Conservation (phyloP, 2,329 filamentous ascomycete genomes). For the Diaporthe humulicola region DNA sequence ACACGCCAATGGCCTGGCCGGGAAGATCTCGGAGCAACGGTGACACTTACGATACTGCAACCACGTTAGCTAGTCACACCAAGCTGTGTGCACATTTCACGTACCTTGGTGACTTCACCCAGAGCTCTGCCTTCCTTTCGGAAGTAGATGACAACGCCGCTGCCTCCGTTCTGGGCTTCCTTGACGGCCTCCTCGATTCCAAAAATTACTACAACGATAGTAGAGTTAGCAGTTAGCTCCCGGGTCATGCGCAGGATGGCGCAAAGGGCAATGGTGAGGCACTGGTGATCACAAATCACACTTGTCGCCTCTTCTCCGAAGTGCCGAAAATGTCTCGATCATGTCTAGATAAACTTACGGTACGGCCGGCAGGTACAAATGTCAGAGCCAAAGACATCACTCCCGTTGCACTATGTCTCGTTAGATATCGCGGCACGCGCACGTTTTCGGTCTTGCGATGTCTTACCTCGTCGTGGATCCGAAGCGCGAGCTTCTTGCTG, state of each 20-base stretch:
- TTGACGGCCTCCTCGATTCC: conserved; percentile 98
- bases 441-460: neutral
- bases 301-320: neutral
- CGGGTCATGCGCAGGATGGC: neutral
- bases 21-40: neutral
- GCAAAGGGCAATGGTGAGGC: no score
- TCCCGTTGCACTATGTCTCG: conserved; percentile 81
- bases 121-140: conserved; percentile 95
- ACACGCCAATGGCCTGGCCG: conserved; percentile 20
- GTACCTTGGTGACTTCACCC: conserved; percentile 95
- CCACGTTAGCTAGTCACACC: conserved; percentile 48
- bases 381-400: conserved; percentile 97
- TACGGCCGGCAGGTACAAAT: conserved; percentile 98
- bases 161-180: conserved; percentile 93
- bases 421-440: neutral
- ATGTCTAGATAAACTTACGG: conserved; percentile 46
- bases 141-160: conserved; percentile 98
- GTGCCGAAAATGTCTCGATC: neutral
- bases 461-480: conserved; percentile 78
- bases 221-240: conserved; percentile 25
- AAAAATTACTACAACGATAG: conserved; percentile 74
- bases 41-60: conserved; percentile 60
- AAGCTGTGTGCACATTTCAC: conserved; percentile 44
- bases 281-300: neutral
- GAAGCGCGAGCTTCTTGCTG: conserved; percentile 82